Evolutionary conservation across 208 protist species (phyloP), one percentile per base, ranked within the genome.

Genomic region (Leishmania aethiopica): DNA sequence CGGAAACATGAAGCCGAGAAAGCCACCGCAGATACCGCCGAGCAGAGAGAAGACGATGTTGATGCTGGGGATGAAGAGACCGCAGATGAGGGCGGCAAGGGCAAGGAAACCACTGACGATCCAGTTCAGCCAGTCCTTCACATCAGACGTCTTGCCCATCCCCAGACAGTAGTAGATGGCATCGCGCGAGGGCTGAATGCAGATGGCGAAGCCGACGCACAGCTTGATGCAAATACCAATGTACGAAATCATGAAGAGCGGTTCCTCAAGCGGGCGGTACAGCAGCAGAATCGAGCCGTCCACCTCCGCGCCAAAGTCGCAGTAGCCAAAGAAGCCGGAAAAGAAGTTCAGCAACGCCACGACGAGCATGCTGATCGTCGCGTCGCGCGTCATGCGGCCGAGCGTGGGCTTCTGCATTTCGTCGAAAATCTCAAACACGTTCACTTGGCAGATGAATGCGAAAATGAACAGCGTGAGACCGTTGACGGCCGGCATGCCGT

Each of bases 1-100:
- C 1, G 94, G 94, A 69, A 96, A 89, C 13, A 96, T 83, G 89
- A 97, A 97, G 72, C 82, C 91, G 32, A 97, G 77, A 66, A 94
- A 91, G 51, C 91, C 91, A 42, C 92, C 92, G 81, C 88, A 93
- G 70, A 96, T 82, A 40, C 88, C 88, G 45, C 94, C 94, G 60
- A 96, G 84, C 13, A 97, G 85, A 59, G 73, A 80, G 78, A 97
- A 97, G 40, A 97, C 93, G 25, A 94, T 90, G 57, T 85, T 90
- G 75, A 97, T 93, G 72, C 92, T 79, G 5, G 92, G 93, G 72
- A 97, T 93, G 75, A 96, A 92, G 55, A 97, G 80, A 66, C 88
- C 93, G 49, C 87, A 89, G 53, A 97, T 82, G 51, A 96, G 89
- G 7, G 91, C 92, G 37, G 87, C 70, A 22, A 94, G 42, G 10